Conservation (phyloP, 2,329 filamentous ascomycete genomes). For the Penicillium capsulatum region DNA sequence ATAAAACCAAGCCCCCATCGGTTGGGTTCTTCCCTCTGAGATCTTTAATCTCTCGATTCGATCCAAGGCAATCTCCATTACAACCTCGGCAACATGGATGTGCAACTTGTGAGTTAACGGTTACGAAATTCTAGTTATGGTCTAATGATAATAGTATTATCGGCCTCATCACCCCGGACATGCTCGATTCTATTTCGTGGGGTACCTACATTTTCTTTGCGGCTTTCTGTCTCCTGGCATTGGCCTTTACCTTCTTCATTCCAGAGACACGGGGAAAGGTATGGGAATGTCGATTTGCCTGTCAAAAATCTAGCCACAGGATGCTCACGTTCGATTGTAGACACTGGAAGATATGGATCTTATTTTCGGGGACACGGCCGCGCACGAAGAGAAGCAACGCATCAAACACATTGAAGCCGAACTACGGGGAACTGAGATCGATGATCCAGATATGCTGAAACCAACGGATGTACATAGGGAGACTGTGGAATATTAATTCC, state of each 20-base stretch:
- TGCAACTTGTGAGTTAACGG: constrained; percentile 34
- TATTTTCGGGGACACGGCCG: constrained; percentile 40
- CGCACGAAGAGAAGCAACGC: constrained; percentile 37
- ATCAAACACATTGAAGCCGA: constrained; percentile 39
- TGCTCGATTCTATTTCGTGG: constrained; percentile 37
- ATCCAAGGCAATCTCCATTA: constrained; percentile 38
- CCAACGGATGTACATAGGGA: constrained; percentile 23
- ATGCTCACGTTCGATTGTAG: constrained; percentile 8
- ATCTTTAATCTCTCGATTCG: constrained; percentile 39
- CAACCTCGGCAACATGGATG: constrained; percentile 39
- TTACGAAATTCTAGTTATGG: neutral
- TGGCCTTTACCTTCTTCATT: constrained; percentile 35
- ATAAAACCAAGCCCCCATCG: constrained; percentile 29
- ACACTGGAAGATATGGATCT: constrained; percentile 57
- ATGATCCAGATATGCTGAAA: constrained; percentile 19
- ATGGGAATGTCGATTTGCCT: constrained; percentile 1
- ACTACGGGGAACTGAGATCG: constrained; percentile 27
- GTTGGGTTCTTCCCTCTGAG: constrained; percentile 40
- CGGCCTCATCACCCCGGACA: constrained; percentile 36
- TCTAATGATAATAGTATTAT: constrained; percentile 27
- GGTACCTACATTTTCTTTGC: constrained; percentile 42
- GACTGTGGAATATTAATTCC: constrained; percentile 8
- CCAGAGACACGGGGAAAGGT: constrained; percentile 38
- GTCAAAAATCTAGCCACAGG: neutral
- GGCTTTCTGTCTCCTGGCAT: constrained; percentile 34